Base-by-base conservation (phyloP, 306 rosid species). In the Gleditsia sinensis region DNA sequence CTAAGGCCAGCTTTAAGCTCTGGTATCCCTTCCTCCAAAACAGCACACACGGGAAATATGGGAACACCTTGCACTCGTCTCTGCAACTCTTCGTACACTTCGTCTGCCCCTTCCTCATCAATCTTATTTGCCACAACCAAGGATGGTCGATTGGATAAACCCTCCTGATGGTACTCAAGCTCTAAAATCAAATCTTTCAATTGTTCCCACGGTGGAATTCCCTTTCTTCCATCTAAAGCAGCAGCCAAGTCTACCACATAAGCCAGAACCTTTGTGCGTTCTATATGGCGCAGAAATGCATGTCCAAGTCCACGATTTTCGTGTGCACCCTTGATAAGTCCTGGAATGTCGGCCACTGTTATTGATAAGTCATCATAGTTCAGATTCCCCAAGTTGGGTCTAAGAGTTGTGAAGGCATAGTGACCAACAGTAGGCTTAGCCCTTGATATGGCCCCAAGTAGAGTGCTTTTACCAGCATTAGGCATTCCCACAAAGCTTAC, bases 401-500 rank as follows among this genome's bases (percentile, higher is more conserved):
- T 81, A 0, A 87, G 96, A 68, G 97, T 94, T 55, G 96, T 92
- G 87, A 94, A 94, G 73, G 95, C 97, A 42, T 94, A 94, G 83
- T 90, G 88, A 56, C 95, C 99, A 43, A 87, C 88, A 42, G 85
- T 39, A 49, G 97, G 97, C 77, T 87, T 94, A 48, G 95, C 96
- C 83, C 89, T 83, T 45, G 97, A 87, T 81, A 88, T 90, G 36
- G 92, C 97, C 64, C 99, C 97, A 12, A 94, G 86, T 25, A 94
- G 88, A 50, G 96, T 92, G 78, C 99, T 94, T 88, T 94, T 94
- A 20, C 97, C 99, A 73, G 99, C 96, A 88, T 92, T 94, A 62
- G 99, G 99, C 88, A 94, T 91, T 76, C 97, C 99, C 60, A 94
- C 96, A 56, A 94, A 81, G 78, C 97, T 89, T 69, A 94, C 97